Evolutionary conservation across 2,329 filamentous ascomycete species (phyloP).

Genomic region (Diaporthe helianthi): DNA sequence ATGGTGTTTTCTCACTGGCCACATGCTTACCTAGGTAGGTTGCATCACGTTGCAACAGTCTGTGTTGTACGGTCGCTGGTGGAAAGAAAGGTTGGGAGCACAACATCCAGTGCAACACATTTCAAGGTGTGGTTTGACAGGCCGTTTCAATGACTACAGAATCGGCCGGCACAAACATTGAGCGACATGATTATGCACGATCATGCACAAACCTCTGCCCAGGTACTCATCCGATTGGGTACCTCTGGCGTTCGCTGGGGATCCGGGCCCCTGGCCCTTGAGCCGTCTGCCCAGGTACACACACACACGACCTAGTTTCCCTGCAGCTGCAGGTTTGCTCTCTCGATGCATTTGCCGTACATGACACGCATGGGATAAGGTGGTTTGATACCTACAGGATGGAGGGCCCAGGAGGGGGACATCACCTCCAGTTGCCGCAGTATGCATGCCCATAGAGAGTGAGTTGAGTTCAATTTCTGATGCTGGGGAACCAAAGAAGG

Average conservation of each 20-base stretch:
- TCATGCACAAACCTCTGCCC: background rate
- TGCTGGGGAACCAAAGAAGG: background rate
- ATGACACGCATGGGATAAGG: background rate
- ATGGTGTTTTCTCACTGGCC: too few relatives aligned
- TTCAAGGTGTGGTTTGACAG: background rate
- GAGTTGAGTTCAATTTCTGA: too few relatives aligned
- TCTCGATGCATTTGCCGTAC: background rate
- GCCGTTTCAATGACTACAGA: background rate
- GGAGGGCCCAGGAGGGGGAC: background rate
- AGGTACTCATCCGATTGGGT: conserved; percentile 16
- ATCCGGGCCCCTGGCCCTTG: background rate
- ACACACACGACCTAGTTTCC: background rate
- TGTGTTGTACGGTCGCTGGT: background rate
- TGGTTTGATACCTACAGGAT: too few relatives aligned
- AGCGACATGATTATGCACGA: conserved; percentile 13
- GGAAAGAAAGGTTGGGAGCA: background rate
- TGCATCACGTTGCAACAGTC: background rate
- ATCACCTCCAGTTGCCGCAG: too few relatives aligned
- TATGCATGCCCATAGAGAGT: too few relatives aligned
- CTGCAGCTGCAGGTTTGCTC: conserved; percentile 9
- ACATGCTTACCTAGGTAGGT: too few relatives aligned
- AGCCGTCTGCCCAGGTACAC: background rate
- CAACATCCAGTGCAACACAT: background rate
- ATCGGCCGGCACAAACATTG: conserved; percentile 9
- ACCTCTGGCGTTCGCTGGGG: background rate